Evolutionary conservation across 441 rosid genomes (phyloP).

Genomic region (Syzygium malaccense): DNA sequence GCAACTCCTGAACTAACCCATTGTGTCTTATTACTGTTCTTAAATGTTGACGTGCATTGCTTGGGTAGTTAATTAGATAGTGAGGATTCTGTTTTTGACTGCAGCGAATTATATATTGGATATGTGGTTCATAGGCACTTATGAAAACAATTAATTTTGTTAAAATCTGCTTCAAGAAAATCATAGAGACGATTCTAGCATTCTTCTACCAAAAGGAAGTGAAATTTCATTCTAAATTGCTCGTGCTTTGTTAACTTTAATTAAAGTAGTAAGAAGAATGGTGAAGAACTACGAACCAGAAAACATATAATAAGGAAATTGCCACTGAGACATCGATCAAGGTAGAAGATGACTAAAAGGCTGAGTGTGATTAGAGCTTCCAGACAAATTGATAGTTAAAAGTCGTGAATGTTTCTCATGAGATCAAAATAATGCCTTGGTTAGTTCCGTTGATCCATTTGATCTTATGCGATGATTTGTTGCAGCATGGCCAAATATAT

Average conservation of each 20-base stretch:
- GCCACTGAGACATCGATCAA: not conserved
- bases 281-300: not conserved
- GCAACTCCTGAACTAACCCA: not conserved
- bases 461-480: not conserved
- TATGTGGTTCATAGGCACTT: not conserved
- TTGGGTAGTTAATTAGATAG: not conserved
- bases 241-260: not conserved
- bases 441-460: not conserved
- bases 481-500: not conserved
- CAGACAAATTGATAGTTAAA: not conserved
- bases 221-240: not conserved
- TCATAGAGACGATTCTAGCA: not conserved
- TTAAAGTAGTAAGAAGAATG: not conserved
- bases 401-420: not conserved
- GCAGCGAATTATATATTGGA: not conserved
- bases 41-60: fast-evolving
- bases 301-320: not conserved
- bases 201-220: not conserved
- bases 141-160: fast-evolving
- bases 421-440: not conserved
- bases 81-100: not conserved
- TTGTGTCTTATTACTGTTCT: not conserved
- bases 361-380: not conserved
- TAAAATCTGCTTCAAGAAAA: not conserved
- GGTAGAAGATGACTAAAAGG: not conserved